Evolutionary conservation across 2,329 filamentous ascomycete species (phyloP).

Genomic region (Monilinia vaccinii-corymbosi): DNA sequence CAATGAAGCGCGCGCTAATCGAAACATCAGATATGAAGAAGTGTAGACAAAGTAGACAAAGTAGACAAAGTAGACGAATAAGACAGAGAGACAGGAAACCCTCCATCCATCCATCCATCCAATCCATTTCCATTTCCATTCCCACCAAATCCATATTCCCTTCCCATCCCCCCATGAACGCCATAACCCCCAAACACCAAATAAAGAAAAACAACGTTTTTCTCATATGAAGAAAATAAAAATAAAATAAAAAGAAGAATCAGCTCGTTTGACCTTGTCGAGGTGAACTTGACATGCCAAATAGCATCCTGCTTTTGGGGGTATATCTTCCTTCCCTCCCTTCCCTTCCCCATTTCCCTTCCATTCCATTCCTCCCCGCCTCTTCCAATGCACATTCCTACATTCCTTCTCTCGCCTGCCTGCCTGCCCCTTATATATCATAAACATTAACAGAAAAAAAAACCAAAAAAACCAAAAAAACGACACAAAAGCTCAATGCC

Average conservation of each 20-base stretch:
- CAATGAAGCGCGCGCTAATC: neutral
- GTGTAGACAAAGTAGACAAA: too few species aligned
- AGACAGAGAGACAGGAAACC: neutral
- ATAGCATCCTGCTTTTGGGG: neutral
- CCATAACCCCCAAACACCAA: neutral
- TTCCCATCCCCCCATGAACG: neutral
- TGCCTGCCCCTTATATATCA: slow-evolving; percentile 10
- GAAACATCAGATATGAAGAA: neutral
- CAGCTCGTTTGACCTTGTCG: neutral
- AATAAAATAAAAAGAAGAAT: neutral
- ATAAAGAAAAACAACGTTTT: neutral
- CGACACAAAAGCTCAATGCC: neutral
- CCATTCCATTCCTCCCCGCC: neutral
- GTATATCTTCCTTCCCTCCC: neutral
- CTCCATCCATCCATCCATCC: neutral
- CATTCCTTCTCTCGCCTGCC: neutral
- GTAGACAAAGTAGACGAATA: neutral
- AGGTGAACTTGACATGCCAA: neutral
- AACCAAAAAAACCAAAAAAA: too few species aligned
- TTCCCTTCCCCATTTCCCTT: neutral
- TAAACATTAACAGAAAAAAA: slow-evolving; percentile 16
- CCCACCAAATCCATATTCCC: neutral
- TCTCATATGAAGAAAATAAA: too few species aligned
- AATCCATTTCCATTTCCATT: neutral
- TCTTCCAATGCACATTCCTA: neutral